Evolutionary conservation across 1,284 basidiomycete genomes (phyloP), one percentile per base, ranked within the genome.

Genomic region (Malassezia obtusa): DNA sequence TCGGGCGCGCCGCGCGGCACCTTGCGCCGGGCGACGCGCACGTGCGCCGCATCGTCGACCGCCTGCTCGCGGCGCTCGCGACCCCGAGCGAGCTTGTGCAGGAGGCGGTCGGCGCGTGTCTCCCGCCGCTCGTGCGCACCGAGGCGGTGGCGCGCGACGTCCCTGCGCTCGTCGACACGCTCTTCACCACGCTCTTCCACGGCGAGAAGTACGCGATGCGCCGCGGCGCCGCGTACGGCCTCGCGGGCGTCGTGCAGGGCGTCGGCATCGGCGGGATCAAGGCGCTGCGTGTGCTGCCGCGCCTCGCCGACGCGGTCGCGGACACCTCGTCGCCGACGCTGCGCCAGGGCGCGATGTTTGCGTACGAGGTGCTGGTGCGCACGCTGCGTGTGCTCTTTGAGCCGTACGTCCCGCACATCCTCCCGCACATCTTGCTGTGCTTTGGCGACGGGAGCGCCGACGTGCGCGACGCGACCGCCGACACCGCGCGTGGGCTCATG

Each of bases 41-140:
- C 11, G 60, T 73, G 49, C 61, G 60, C 45, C 59, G 64, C 38
- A 87, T 96, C 57, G 85, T 96, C 9, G 84, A 89, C 59, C 80
- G 90, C n/a, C 79, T 98, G 19, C 82, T 94, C 6, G 86, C 88
- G 22, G 89, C 92, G 0, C 79, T 98, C 59, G 86, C 86, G 76
- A 98, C 91, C 0, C 94, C 94, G 0, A 84, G 90, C 0, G 94
- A 99, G 74, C 84, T 92, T 63, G 94, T 99, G 0, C 92, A 98
- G 74, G 85, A 89, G 48, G 92, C 94, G 0, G 90, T 98, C 0
- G 88, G 91, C 0, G 94, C 96, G 53, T 77, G 77, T 77, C 78
- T 98, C 9, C 85, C 89, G 0, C 89, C 90, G 1, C 80, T 99
- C 6, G 86, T 92, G 36, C 80, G 80, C 35, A 77, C 84, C 37